These are phyloP conservation scores for Brassica balearica DNA, from an alignment of 441 rosid species.

Conservation along the genomic window DNA sequence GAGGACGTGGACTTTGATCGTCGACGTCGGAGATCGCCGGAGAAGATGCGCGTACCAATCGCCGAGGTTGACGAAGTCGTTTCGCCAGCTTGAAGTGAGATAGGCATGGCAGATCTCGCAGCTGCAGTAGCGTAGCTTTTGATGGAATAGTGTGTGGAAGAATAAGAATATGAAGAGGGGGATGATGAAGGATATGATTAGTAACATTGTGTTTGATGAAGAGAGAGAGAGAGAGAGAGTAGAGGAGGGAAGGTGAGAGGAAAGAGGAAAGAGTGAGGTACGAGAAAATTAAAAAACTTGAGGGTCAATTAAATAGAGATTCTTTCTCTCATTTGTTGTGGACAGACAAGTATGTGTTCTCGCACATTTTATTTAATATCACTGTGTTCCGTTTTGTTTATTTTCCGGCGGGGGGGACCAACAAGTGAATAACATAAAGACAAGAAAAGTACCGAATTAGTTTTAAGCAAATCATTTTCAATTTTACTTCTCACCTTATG, in stretches of 20 bases:
- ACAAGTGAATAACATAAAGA: not conserved
- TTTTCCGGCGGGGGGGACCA: not conserved
- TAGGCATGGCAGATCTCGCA: slow-evolving; percentile 67
- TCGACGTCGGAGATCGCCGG: slow-evolving; percentile 55
- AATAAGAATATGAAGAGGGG: slow-evolving; percentile 46
- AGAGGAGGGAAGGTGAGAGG: slow-evolving; percentile 29
- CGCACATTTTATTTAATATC: not conserved
- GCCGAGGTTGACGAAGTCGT: slow-evolving; percentile 62
- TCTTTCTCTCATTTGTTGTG: slow-evolving; percentile 11
- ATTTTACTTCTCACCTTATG: not conserved
- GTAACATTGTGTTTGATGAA: slow-evolving; percentile 20
- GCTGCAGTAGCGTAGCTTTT: slow-evolving; percentile 50
- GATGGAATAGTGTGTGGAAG: slow-evolving; percentile 47
- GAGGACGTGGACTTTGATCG: slow-evolving; percentile 68
- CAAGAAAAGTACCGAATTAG: not conserved
- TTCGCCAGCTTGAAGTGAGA: slow-evolving; percentile 57
- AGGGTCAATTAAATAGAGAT: slow-evolving; percentile 37
- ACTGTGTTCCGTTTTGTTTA: not conserved
- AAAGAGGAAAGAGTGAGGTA: slow-evolving; percentile 16
- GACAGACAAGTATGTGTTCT: slow-evolving; percentile 35
- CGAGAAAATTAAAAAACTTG: slow-evolving; percentile 17
- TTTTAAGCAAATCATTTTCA: not conserved
- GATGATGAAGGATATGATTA: slow-evolving; percentile 30
- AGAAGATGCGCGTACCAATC: slow-evolving; percentile 82
- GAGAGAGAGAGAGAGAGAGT: slow-evolving; percentile 8